Conservation (phyloP, 1,284 basidiomycete genomes). For the Irpex sp. region DNA sequence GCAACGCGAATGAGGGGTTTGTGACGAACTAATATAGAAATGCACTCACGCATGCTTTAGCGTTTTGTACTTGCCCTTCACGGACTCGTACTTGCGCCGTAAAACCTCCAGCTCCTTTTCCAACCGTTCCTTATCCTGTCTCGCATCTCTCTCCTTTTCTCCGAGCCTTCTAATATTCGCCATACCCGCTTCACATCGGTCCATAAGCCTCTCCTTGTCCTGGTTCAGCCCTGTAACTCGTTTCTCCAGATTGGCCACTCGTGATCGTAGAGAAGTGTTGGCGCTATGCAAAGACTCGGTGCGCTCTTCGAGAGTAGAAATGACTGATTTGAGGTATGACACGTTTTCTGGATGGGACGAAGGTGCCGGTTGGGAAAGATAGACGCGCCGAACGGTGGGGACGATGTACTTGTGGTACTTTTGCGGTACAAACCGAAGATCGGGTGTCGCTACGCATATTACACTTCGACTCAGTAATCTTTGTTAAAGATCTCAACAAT, state of each 20-base stretch:
- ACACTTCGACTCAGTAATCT: not conserved
- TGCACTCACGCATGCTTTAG: slow-evolving; percentile 14
- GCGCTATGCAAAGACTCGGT: slow-evolving; percentile 18
- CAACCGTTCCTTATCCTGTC: slow-evolving; percentile 23
- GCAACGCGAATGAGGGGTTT: not conserved
- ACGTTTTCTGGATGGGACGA: slow-evolving; percentile 2
- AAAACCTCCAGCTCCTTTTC: slow-evolving; percentile 24
- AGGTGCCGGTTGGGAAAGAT: slow-evolving; percentile 32
- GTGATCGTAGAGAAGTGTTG: slow-evolving; percentile 19
- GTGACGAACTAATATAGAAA: not conserved
- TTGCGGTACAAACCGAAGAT: slow-evolving; percentile 48
- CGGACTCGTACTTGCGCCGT: slow-evolving; percentile 24
- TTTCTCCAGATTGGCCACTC: slow-evolving; percentile 28
- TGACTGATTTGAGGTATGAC: slow-evolving; percentile 8
- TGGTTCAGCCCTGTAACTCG: slow-evolving; percentile 29
- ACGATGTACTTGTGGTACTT: slow-evolving; percentile 55
- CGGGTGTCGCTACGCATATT: slow-evolving; percentile 25
- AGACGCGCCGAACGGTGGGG: slow-evolving; percentile 53
- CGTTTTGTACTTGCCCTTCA: slow-evolving; percentile 22
- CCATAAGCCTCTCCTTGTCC: slow-evolving; percentile 38
- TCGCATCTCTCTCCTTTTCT: slow-evolving; percentile 30
- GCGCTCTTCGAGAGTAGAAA: slow-evolving; percentile 10
- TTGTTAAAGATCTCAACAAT: slow-evolving; percentile 1
- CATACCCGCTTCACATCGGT: slow-evolving; percentile 33
- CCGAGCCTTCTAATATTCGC: slow-evolving; percentile 26